A percentile compares a stretch with the other conserved stretches of the same genome.
phyloP scores from a whole-genome alignment of 2,329 filamentous ascomycete species.

The Claviceps africana region DNA sequence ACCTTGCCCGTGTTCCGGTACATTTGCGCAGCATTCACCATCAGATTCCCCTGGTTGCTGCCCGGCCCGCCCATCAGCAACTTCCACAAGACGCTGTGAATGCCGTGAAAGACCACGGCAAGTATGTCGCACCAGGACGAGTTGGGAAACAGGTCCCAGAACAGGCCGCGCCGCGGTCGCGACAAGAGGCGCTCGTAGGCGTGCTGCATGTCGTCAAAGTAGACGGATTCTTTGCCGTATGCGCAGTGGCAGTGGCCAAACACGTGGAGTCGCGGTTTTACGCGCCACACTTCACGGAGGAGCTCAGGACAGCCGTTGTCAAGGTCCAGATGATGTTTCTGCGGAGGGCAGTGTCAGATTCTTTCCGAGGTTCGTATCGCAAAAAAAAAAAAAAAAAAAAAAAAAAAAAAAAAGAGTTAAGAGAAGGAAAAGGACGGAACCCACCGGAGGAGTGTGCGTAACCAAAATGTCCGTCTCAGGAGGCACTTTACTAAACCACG shows the following conservation, averaged over 20 bases:
- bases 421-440: slow-evolving; percentile 2
- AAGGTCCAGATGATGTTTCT: slow-evolving; percentile 55
- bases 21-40: slow-evolving; percentile 46
- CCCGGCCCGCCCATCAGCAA: slow-evolving; percentile 41
- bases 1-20: slow-evolving; percentile 36
- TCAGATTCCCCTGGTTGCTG: slow-evolving; percentile 32
- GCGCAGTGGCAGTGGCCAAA: slow-evolving; percentile 78
- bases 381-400: neutral
- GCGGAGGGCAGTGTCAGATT: neutral
- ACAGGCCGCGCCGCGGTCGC: slow-evolving; percentile 24
- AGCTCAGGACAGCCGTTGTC: slow-evolving; percentile 58
- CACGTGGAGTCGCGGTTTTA: slow-evolving; percentile 61
- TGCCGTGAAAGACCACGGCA: slow-evolving; percentile 29
- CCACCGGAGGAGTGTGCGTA: slow-evolving; percentile 64
- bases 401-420: neutral
- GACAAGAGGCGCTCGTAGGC: slow-evolving; percentile 54
- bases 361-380: too few relatives aligned
- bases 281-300: slow-evolving; percentile 57
- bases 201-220: slow-evolving; percentile 61
- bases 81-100: slow-evolving; percentile 37
- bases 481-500: slow-evolving; percentile 61
- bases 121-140: slow-evolving; percentile 32
- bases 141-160: slow-evolving; percentile 34
- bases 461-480: slow-evolving; percentile 62
- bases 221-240: slow-evolving; percentile 53